A percentile compares a stretch with the other conserved stretches of the same genome.
Evolutionary conservation across 768 basidiomycete species (phyloP).

Genomic region (Suillus decipiens): DNA sequence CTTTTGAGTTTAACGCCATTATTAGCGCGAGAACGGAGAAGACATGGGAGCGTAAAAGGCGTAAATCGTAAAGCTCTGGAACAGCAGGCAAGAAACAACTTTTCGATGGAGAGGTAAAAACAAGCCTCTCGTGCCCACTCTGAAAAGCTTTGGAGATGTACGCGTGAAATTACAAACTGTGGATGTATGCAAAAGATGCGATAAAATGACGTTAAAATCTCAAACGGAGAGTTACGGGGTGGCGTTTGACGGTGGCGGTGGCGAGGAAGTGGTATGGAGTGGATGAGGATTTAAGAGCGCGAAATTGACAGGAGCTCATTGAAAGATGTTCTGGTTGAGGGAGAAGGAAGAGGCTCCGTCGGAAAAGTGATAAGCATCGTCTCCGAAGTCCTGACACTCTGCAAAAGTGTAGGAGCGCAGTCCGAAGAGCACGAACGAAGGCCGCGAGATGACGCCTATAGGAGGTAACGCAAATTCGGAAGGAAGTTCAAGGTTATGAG

Average conservation of each 20-base stretch:
- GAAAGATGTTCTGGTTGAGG: conserved; percentile 49
- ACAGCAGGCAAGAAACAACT: conserved; percentile 13
- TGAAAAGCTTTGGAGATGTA: conserved; percentile 23
- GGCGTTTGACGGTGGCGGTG: conserved; percentile 30
- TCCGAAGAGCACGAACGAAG: conserved; percentile 34
- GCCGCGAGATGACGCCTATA: conserved; percentile 24
- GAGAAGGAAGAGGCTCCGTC: conserved; percentile 40
- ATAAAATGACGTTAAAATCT: conserved; percentile 31
- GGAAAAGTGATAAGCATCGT: conserved; percentile 45
- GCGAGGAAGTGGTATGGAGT: conserved; percentile 27
- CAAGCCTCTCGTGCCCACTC: conserved; percentile 17
- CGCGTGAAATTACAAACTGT: conserved; percentile 21
- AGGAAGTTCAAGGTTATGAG: conserved; percentile 33
- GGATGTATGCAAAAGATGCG: conserved; percentile 37
- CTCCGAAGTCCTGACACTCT: conserved; percentile 37
- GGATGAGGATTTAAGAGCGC: conserved; percentile 23
- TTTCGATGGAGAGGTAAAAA: conserved; percentile 14
- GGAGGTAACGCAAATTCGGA: conserved; percentile 23
- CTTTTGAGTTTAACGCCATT: conserved; percentile 8
- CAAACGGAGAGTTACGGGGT: conserved; percentile 26
- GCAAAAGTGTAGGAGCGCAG: conserved; percentile 47
- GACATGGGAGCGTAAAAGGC: conserved; percentile 29
- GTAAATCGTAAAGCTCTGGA: conserved; percentile 26
- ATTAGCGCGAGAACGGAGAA: conserved; percentile 1
- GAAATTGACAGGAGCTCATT: conserved; percentile 34